phyloP scores from a whole-genome alignment of 495 filamentous ascomycete genomes.

The Lepidopterella palustris region DNA sequence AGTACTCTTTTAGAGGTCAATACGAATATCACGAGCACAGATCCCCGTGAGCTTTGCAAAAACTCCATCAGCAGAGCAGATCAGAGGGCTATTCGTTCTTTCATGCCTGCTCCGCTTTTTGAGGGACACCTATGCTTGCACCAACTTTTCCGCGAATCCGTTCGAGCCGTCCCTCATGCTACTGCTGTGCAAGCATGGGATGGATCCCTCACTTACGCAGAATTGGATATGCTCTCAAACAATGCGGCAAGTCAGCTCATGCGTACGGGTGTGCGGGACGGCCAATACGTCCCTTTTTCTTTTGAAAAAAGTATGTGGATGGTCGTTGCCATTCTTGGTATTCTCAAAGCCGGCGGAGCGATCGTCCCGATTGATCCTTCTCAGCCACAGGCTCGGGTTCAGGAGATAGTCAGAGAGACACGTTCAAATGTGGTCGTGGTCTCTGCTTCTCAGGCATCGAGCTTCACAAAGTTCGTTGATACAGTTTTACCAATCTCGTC shows the following conservation, averaged over 20 bases:
- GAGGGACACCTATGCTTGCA: too few species aligned
- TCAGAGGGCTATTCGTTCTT: too few species aligned
- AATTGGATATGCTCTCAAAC: background rate
- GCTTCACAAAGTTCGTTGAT: background rate
- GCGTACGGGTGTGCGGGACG: background rate
- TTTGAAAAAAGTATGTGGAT: conserved; percentile 10
- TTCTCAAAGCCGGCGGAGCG: conserved; percentile 5
- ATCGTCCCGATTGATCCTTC: background rate
- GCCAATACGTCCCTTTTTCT: background rate
- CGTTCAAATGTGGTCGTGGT: background rate
- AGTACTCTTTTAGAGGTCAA: too few species aligned
- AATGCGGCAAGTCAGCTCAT: background rate
- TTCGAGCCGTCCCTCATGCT: background rate
- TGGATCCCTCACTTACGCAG: conserved; percentile 2
- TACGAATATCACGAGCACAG: too few species aligned
- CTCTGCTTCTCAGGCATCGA: background rate
- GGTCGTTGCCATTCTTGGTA: background rate
- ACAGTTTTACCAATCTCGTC: background rate
- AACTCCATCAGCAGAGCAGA: too few species aligned
- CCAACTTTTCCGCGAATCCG: background rate
- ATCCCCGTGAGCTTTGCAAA: too few species aligned
- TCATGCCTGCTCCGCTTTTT: too few species aligned
- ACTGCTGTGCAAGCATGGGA: conserved; percentile 7
- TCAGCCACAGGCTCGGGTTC: background rate
- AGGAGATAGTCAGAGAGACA: background rate